These are phyloP conservation scores for Dactylellina drechsleri DNA, from an alignment of 2,329 filamentous ascomycete species.

Conservation along the genomic window DNA sequence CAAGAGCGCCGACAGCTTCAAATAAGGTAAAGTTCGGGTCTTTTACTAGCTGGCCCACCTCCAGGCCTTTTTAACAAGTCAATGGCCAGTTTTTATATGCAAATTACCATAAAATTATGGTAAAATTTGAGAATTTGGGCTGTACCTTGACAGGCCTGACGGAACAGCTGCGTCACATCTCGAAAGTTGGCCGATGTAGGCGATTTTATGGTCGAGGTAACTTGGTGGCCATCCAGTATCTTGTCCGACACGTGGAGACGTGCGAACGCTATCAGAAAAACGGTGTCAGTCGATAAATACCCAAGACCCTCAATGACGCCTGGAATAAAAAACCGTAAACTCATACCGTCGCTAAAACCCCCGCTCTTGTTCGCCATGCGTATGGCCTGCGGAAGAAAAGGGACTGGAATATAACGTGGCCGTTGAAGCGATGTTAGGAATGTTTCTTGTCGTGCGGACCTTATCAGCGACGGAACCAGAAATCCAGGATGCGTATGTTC, in stretches of 20 bases:
- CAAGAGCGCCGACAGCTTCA: constrained; percentile 87
- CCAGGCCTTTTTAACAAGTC: constrained; percentile 69
- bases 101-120: neutral
- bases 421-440: constrained; percentile 17
- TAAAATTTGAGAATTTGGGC: neutral
- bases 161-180: constrained; percentile 53
- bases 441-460: constrained; percentile 39
- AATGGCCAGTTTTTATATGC: constrained; percentile 1
- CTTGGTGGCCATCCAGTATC: constrained; percentile 19
- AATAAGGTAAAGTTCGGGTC: constrained; percentile 95
- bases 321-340: neutral
- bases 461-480: constrained; percentile 42
- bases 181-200: constrained; percentile 30
- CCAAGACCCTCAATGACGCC: neutral
- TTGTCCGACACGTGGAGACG: constrained; percentile 53
- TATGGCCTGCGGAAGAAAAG: constrained; percentile 2
- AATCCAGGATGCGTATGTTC: constrained; percentile 19
- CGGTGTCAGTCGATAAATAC: constrained; percentile 5
- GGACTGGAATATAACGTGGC: constrained; percentile 5
- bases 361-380: constrained; percentile 52
- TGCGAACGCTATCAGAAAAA: constrained; percentile 38
- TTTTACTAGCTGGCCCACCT: constrained; percentile 85
- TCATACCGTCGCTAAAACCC: constrained; percentile 50
- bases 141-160: constrained; percentile 49
- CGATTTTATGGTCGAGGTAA: constrained; percentile 30